Percentiles rank a stretch among this genome's conserved stretches.
Conservation (phyloP, 768 basidiomycete species). For the Mycena metata region DNA sequence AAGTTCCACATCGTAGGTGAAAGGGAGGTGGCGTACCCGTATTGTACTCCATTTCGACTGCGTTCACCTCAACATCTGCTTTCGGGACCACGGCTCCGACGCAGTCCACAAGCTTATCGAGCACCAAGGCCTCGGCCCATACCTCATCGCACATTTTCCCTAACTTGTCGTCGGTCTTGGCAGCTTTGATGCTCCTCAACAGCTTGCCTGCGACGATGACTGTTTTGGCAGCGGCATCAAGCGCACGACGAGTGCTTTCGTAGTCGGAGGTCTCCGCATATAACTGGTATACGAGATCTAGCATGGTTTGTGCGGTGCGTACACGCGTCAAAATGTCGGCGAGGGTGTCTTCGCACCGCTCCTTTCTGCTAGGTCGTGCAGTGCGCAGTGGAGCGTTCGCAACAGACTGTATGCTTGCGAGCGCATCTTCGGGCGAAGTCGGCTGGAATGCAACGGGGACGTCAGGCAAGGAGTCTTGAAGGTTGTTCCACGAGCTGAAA, state of each 20-base stretch:
- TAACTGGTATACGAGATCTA: constrained; percentile 20
- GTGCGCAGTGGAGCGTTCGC: constrained; percentile 9
- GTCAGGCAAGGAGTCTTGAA: constrained; percentile 22
- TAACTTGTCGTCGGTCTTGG: constrained; percentile 22
- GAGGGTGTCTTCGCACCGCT: constrained; percentile 27
- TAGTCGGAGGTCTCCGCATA: constrained; percentile 28
- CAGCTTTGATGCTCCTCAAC: constrained; percentile 26
- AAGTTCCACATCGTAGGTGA: not conserved
- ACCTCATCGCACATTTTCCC: constrained; percentile 23
- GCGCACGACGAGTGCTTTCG: constrained; percentile 18
- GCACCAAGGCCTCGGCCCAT: constrained; percentile 21
- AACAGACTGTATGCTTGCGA: constrained; percentile 21
- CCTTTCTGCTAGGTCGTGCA: constrained; percentile 23
- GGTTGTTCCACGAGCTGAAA: constrained; percentile 28
- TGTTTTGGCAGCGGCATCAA: constrained; percentile 29
- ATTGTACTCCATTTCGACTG: constrained; percentile 18
- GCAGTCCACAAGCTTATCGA: constrained; percentile 31
- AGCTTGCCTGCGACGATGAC: constrained; percentile 29
- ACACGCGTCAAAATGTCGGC: constrained; percentile 22
- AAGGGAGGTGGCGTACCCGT: too few relatives aligned
- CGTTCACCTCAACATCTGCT: constrained; percentile 17
- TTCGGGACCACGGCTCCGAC: constrained; percentile 26
- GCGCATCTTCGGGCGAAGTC: constrained; percentile 17
- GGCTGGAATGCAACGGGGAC: too few relatives aligned
- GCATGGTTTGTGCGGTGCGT: constrained; percentile 15